Conservation (phyloP, 129 eudicot genomes). For the Flaveria ramosissima region DNA sequence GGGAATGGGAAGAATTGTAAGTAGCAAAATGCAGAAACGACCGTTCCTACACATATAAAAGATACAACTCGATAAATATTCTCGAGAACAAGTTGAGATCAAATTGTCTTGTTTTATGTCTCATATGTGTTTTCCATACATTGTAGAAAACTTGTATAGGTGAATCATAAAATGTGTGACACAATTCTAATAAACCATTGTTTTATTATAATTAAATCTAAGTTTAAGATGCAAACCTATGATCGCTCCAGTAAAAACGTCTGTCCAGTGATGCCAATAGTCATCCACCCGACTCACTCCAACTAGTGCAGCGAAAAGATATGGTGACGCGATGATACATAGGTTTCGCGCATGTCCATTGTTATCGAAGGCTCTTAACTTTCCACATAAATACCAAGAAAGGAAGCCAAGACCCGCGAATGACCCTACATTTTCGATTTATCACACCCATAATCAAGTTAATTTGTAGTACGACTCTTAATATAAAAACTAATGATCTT, state of each 20-base stretch:
- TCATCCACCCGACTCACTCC: constrained; percentile 70
- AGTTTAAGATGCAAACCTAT: constrained; percentile 39
- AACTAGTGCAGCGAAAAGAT: constrained; percentile 52
- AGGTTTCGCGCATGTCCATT: constrained; percentile 55
- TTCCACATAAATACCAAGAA: constrained; percentile 65
- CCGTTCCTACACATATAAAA: constrained; percentile 36
- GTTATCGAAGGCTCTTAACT: constrained; percentile 48
- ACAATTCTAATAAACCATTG: background rate
- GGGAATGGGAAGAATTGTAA: constrained; percentile 63
- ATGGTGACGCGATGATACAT: constrained; percentile 56
- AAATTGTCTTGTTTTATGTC: background rate
- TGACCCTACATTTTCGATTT: constrained; percentile 51
- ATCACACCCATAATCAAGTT: background rate
- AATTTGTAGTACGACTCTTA: background rate
- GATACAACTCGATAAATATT: background rate
- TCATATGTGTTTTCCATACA: background rate
- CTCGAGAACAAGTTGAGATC: background rate
- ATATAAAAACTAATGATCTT: background rate
- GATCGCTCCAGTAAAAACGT: constrained; percentile 52
- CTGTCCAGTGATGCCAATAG: constrained; percentile 79
- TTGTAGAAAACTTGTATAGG: background rate
- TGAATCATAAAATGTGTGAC: background rate
- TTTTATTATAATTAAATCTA: background rate
- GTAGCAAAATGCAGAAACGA: constrained; percentile 48
- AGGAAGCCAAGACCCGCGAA: constrained; percentile 79